Percentiles rank a stretch among this genome's conserved stretches.
Conservation (phyloP, 2,329 filamentous ascomycete genomes). For the Hymenoscyphus fructigenus region DNA sequence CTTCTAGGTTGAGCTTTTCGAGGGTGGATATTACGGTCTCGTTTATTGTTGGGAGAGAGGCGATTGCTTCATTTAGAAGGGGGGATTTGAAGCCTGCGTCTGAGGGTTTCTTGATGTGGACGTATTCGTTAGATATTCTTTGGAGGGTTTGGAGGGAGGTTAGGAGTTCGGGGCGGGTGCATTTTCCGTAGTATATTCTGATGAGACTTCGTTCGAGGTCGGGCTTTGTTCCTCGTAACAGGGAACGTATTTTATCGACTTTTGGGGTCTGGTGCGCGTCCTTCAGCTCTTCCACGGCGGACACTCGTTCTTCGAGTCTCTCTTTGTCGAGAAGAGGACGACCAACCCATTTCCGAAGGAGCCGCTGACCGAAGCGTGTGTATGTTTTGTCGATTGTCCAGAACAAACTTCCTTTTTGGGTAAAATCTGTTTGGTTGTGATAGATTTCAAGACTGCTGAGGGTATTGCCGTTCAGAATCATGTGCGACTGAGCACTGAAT, state of each 20-base stretch:
- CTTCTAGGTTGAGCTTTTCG: constrained; percentile 79
- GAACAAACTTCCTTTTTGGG: constrained; percentile 83
- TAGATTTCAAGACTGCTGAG: constrained; percentile 94
- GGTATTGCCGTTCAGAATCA: constrained; percentile 94
- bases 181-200: constrained; percentile 96
- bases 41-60: constrained; percentile 72
- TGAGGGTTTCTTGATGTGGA: constrained; percentile 60
- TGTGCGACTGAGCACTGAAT: constrained; percentile 90
- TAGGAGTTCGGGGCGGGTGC: constrained; percentile 83
- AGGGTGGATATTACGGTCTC: constrained; percentile 72
- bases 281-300: constrained; percentile 83
- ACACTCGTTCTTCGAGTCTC: constrained; percentile 73
- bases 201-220: constrained; percentile 93
- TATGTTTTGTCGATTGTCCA: constrained; percentile 93
- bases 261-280: constrained; percentile 63
- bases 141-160: constrained; percentile 83
- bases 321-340: constrained; percentile 77
- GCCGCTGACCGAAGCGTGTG: constrained; percentile 82
- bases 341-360: constrained; percentile 93
- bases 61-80: constrained; percentile 70
- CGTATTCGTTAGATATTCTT: constrained; percentile 74
- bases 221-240: constrained; percentile 69
- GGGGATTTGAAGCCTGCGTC: constrained; percentile 72
- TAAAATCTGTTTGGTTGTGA: constrained; percentile 86
- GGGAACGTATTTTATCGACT: constrained; percentile 70